These are phyloP conservation scores for Tremella mesenterica DNA, from an alignment of 768 basidiomycete species.

Conservation along the genomic window DNA sequence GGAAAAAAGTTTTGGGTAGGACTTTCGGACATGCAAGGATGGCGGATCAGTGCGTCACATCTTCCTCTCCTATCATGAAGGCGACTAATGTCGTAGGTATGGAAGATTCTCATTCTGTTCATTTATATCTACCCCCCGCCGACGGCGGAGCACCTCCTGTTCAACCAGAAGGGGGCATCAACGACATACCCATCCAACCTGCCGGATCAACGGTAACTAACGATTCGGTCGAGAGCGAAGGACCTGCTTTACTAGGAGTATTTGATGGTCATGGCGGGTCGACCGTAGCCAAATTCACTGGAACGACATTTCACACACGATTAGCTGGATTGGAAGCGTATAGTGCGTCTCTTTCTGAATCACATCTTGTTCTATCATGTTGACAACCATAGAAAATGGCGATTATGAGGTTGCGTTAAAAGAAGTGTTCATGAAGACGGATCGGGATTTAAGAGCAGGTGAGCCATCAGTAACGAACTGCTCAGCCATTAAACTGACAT, in stretches of 20 bases:
- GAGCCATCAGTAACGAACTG: slow-evolving; percentile 9
- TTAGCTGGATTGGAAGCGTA: slow-evolving; percentile 36
- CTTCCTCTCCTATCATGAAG: not conserved
- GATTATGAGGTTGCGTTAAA: slow-evolving; percentile 73
- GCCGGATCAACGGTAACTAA: slow-evolving; percentile 40
- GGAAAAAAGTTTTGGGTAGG: slow-evolving; percentile 53
- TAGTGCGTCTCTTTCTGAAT: slow-evolving; percentile 23
- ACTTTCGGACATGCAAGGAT: slow-evolving; percentile 96
- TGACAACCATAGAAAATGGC: slow-evolving; percentile 38
- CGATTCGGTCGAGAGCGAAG: slow-evolving; percentile 50
- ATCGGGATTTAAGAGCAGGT: slow-evolving; percentile 87
- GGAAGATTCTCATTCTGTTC: slow-evolving; percentile 86
- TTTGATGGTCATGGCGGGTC: slow-evolving; percentile 97
- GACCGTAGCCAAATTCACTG: slow-evolving; percentile 42
- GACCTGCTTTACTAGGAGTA: slow-evolving; percentile 76
- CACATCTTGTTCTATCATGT: not conserved
- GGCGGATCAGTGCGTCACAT: slow-evolving; percentile 79
- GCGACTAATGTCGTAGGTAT: slow-evolving; percentile 56
- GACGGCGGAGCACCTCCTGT: slow-evolving; percentile 10
- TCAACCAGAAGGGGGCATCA: slow-evolving; percentile 8
- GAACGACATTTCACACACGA: slow-evolving; percentile 40
- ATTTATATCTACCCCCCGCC: slow-evolving; percentile 53
- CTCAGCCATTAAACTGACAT: not conserved
- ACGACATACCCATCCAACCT: slow-evolving; percentile 33
- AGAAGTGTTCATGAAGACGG: slow-evolving; percentile 81